Evolutionary conservation across 78 protist species (phyloP).

Genomic region (Planoprotostelium fungivorum): DNA sequence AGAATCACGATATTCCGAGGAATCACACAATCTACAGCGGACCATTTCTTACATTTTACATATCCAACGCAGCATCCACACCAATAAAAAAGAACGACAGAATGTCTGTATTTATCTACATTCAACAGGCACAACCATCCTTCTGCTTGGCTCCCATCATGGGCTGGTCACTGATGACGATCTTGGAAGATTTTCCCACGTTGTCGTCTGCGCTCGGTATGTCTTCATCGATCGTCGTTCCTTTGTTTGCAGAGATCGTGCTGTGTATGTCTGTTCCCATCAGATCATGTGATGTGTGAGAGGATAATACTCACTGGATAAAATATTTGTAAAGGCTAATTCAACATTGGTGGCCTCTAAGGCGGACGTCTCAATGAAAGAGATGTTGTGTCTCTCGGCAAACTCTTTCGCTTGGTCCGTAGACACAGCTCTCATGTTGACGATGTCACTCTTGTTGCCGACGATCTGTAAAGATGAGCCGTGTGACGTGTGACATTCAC

Average conservation of each 20-base stretch:
- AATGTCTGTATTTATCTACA: too few species aligned
- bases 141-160: neutral
- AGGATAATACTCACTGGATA: slow-evolving; percentile 3
- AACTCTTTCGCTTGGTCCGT: slow-evolving; percentile 71
- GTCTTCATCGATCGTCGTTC: neutral
- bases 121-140: too few species aligned
- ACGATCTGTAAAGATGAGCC: slow-evolving; percentile 59
- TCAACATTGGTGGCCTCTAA: slow-evolving; percentile 66
- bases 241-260: neutral
- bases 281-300: neutral
- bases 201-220: neutral
- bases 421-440: slow-evolving; percentile 66
- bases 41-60: too few species aligned
- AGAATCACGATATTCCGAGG: too few species aligned
- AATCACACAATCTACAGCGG: too few species aligned
- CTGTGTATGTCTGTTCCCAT: neutral
- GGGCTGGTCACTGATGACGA: neutral
- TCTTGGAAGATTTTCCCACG: neutral
- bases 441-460: slow-evolving; percentile 92
- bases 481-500: neutral
- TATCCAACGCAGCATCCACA: too few species aligned
- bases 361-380: slow-evolving; percentile 71
- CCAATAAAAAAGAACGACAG: too few species aligned
- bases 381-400: slow-evolving; percentile 53
- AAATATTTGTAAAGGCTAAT: slow-evolving; percentile 54